Evolutionary conservation across 768 basidiomycete species (phyloP).

Genomic region (Russula griseocarnosa): DNA sequence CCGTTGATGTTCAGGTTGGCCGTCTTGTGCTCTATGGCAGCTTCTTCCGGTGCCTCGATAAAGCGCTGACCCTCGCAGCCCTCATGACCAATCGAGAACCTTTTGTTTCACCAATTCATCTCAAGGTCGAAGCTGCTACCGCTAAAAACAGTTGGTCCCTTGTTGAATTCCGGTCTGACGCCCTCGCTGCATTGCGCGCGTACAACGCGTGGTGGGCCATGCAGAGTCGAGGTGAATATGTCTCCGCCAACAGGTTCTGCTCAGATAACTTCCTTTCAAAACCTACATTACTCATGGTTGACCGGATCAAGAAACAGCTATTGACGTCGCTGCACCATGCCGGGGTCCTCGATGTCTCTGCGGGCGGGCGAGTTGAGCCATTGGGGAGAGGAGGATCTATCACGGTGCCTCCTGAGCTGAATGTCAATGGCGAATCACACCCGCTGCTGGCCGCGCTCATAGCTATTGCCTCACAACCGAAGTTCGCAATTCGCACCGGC

Average conservation of each 20-base stretch:
- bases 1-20: slow-evolving; percentile 87
- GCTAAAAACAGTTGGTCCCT: slow-evolving; percentile 78
- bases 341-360: slow-evolving; percentile 79
- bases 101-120: slow-evolving; percentile 77
- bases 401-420: slow-evolving; percentile 61
- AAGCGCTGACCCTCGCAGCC: slow-evolving; percentile 85
- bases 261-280: slow-evolving; percentile 84
- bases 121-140: slow-evolving; percentile 64
- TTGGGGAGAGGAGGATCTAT: slow-evolving; percentile 36
- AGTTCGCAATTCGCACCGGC: slow-evolving; percentile 76
- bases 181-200: slow-evolving; percentile 71
- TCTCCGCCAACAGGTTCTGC: slow-evolving; percentile 70
- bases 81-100: slow-evolving; percentile 88
- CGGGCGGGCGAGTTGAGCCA: slow-evolving; percentile 48
- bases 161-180: slow-evolving; percentile 77
- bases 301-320: slow-evolving; percentile 75
- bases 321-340: slow-evolving; percentile 71
- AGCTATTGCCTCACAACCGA: slow-evolving; percentile 81
- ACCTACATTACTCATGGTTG: slow-evolving; percentile 75
- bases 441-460: slow-evolving; percentile 82
- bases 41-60: slow-evolving; percentile 90
- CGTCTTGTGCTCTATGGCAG: slow-evolving; percentile 84
- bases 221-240: slow-evolving; percentile 62
- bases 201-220: slow-evolving; percentile 78
- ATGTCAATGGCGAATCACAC: slow-evolving; percentile 64